phyloP scores from a whole-genome alignment of 345 rosid genomes.

The Populus ilicifolia region DNA sequence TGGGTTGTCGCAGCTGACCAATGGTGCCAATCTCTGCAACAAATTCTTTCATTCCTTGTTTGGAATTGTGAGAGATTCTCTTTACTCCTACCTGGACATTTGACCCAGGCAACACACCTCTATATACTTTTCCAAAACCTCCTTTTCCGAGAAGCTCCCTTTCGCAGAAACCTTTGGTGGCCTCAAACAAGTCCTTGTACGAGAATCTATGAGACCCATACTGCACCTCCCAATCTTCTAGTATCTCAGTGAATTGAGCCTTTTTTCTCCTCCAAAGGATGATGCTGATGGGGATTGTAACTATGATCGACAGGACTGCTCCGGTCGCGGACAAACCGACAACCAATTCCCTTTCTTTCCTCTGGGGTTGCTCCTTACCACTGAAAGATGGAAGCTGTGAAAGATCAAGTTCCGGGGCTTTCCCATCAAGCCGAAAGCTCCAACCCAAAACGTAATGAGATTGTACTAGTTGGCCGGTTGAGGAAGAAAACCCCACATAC shows the following conservation, averaged over 20 bases:
- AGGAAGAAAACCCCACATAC: slow-evolving; percentile 17
- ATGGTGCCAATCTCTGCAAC: slow-evolving; percentile 16
- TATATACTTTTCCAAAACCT: slow-evolving; percentile 9
- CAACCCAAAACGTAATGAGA: slow-evolving; percentile 15
- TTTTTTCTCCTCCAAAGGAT: background rate
- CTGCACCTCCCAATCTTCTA: slow-evolving; percentile 13
- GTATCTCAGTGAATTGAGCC: background rate
- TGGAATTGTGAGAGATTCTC: slow-evolving; percentile 12
- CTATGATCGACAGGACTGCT: background rate
- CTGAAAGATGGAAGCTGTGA: background rate
- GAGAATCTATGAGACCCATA: slow-evolving; percentile 7
- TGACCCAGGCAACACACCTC: slow-evolving; percentile 11
- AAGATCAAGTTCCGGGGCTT: slow-evolving; percentile 4
- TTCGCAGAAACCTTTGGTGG: slow-evolving; percentile 15
- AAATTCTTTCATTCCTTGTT: slow-evolving; percentile 20
- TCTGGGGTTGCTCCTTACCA: background rate
- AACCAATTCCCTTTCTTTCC: background rate
- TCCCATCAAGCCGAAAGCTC: slow-evolving; percentile 4
- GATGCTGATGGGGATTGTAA: background rate
- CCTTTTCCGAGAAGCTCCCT: slow-evolving; percentile 7
- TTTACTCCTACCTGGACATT: slow-evolving; percentile 8
- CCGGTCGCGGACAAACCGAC: background rate
- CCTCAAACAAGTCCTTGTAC: background rate
- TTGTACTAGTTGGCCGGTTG: background rate
- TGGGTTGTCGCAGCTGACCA: slow-evolving; percentile 1